Evolutionary conservation across 2,329 filamentous ascomycete species (phyloP).

Genomic region (Aspergillus fijiensis): DNA sequence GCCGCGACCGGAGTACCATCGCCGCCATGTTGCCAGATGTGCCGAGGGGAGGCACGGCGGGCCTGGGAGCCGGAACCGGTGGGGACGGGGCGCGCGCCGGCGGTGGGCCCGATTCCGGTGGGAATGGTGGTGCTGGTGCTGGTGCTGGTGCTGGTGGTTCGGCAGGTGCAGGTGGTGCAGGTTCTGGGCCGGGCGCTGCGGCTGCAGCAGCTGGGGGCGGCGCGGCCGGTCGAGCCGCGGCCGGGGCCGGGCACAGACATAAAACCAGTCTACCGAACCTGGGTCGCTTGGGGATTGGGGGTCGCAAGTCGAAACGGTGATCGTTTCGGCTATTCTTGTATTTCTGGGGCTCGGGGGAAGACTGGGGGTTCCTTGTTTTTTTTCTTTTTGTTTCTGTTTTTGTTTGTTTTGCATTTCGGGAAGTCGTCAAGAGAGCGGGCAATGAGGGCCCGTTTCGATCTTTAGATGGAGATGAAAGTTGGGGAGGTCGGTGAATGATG

Average conservation of each 20-base stretch:
- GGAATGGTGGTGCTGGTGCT: conserved; percentile 46
- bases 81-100: conserved; percentile 36
- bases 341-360: no score
- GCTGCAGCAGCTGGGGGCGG: conserved; percentile 26
- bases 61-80: conserved; percentile 31
- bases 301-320: conserved; percentile 54
- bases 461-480: no score
- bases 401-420: no score
- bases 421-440: no score
- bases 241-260: conserved; percentile 52
- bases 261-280: conserved; percentile 67
- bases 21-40: conserved; percentile 30
- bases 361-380: no score
- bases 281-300: conserved; percentile 68
- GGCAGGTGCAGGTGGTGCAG: conserved; percentile 37
- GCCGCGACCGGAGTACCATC: conserved; percentile 28
- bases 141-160: conserved; percentile 28
- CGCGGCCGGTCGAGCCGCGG: conserved; percentile 17
- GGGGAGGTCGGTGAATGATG: no score
- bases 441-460: no score
- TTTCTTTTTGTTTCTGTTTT: no score
- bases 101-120: conserved; percentile 13
- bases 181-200: neutral
- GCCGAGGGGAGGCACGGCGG: conserved; percentile 26
- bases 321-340: neutral